Evolutionary conservation across 495 filamentous ascomycete genomes (phyloP).

Genomic region (Talaromyces nanjingensis): DNA sequence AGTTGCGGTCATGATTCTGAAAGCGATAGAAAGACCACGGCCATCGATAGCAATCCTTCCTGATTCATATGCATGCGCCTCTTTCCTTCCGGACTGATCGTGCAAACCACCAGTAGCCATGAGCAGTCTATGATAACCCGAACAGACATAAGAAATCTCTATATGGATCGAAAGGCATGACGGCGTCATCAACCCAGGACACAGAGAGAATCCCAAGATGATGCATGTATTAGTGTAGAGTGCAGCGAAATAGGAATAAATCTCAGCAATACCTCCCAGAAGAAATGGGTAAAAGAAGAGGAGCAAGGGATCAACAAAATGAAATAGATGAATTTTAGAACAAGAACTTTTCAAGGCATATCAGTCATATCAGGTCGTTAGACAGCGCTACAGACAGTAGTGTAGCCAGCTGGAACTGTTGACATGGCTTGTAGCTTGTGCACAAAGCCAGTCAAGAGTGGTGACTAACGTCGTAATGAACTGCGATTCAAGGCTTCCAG

Average conservation of each 20-base stretch:
- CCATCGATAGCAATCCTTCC: neutral
- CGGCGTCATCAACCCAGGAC: neutral
- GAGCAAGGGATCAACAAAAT: neutral
- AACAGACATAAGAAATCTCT: neutral
- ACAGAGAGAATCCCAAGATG: neutral
- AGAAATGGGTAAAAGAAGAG: neutral
- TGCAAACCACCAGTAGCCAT: neutral
- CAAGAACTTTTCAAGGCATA: constrained; percentile 7
- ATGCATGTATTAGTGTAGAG: neutral
- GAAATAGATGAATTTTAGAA: constrained; percentile 1
- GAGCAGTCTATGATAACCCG: neutral
- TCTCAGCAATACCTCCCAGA: neutral
- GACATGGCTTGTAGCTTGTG: constrained; percentile 7
- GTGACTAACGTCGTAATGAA: constrained; percentile 53
- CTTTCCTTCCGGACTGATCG: neutral
- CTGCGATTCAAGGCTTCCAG: constrained; percentile 79
- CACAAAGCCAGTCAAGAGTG: neutral
- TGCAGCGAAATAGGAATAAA: neutral
- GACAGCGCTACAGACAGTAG: constrained; percentile 9
- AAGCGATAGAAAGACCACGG: neutral
- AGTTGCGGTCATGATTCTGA: neutral
- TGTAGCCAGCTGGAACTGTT: constrained; percentile 7
- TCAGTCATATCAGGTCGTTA: constrained; percentile 10
- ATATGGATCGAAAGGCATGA: neutral
- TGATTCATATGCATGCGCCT: neutral